Evolutionary conservation across 164 flowering plant genomes (phyloP), one percentile per base, ranked within the genome.

Genomic region (Piper betle): DNA sequence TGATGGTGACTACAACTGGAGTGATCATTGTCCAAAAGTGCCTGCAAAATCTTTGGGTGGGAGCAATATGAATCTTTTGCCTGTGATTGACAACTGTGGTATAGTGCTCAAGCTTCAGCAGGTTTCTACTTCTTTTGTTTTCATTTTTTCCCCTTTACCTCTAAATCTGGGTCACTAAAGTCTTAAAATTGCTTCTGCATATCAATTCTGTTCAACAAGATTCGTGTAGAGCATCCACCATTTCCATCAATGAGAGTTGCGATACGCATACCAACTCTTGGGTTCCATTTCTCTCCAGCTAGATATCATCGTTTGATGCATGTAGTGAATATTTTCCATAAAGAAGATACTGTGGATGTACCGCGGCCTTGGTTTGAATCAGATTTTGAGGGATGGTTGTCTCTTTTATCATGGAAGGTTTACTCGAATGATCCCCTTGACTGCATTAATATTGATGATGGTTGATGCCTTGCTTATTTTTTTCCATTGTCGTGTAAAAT

Each of bases 341-440:
- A 67, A 43, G 82, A 78, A 58, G 84, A 79, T 56, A 65, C 43
- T 39, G 75, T 78, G 11, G 80, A 80, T 66, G 53, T 69, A 58
- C 62, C 62, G 53, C 81, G 72, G 53, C 97, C 97, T 52, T 94
- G 99, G 99, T 66, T 76, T 65, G 83, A 82, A 69, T 78, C 99
- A 80, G 99, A 94, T 77, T 82, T 86, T 77, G 96, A 86, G 69
- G 99, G 96, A 57, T 94, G 97, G 99, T 58, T 84, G 57, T 85
- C 79, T 68, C 67, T 82, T 69, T 91, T 94, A 57, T 72, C 60
- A 52, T 71, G 99, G 85, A 94, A 91, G 99, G 99, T 94, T 57
- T 15, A 52, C 56, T 63, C 12, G 46, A 43, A 33, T 39, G 37
- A 64, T 40, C 8, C 42, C 17, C 18, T 63, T 43, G 43, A 5